Base-by-base conservation (phyloP, 164 flowering plant genomes). In the Stephania yunnanensis region DNA sequence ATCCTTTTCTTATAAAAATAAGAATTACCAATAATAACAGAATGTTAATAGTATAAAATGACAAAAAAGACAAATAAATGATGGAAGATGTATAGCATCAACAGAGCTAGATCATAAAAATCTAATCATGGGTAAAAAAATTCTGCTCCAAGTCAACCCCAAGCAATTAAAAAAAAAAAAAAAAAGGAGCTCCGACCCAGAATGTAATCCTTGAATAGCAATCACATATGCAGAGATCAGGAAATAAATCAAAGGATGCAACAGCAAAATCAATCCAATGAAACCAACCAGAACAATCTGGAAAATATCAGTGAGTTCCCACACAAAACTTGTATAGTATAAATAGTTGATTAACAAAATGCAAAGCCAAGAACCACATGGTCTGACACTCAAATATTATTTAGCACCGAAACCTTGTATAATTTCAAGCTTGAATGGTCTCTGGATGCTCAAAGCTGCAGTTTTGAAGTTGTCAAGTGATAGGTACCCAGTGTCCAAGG, bases 401-500 rank as follows among this genome's bases (percentile, higher is more conserved):
- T 20, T 1, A 44, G 72, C 17, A 15, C 55, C 75, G 69, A 6
- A 66, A 89, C 98, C 97, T 87, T 85, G 90, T 71, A 93, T 76
- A 77, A 68, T 79, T 81, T 95, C 99, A 81, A 90, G 78, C 83
- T 95, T 93, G 58, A 95, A 92, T 71, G 89, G 91, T 83, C 92
- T 87, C 68, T 87, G 87, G 67, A 90, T 75, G 68, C 84, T 82
- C 44, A 80, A 79, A 75, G 83, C 78, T 46, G 98, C 92, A 77
- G 79, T 74, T 80, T 85, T 83, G 76, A 93, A 95, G 82, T 91
- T 91, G 78, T 90, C 92, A 74, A 90, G 78, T 70, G 95, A 79
- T 55, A 90, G 81, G 55, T 83, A 83, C 46, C 98, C 98, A 46
- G 84, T 74, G 70, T 84, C 77, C 84, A 84, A 17, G 80, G 93